Evolutionary conservation across 495 filamentous ascomycete genomes (phyloP).

Genomic region (Massariosphaeria phaeospora): DNA sequence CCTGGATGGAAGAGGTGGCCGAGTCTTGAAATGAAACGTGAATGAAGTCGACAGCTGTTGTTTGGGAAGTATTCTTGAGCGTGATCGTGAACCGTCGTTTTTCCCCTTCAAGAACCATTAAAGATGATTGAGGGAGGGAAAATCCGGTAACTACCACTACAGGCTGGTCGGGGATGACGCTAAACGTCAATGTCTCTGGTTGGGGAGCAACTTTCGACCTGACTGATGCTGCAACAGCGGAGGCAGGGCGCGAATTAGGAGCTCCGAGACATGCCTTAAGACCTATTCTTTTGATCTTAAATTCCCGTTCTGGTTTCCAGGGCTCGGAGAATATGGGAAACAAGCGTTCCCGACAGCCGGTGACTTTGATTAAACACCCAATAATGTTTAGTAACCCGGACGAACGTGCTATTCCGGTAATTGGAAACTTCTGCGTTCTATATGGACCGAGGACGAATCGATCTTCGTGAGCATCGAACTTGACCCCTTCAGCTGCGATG

Average conservation of each 20-base stretch:
- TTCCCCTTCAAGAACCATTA: constrained; percentile 91
- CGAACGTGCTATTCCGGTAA: constrained; percentile 61
- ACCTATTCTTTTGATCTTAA: constrained; percentile 71
- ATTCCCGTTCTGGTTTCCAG: constrained; percentile 66
- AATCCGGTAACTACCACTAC: constrained; percentile 67
- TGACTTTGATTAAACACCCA: constrained; percentile 73
- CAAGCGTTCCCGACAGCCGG: constrained; percentile 69
- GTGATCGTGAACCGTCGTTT: constrained; percentile 70
- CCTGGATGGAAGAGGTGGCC: constrained; percentile 67
- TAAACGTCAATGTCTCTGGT: constrained; percentile 53
- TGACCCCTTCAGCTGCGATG: constrained; percentile 65
- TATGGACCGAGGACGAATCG: constrained; percentile 70
- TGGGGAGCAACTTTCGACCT: constrained; percentile 30
- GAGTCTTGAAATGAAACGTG: constrained; percentile 88
- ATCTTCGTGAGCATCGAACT: constrained; percentile 61
- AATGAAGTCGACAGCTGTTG: constrained; percentile 72
- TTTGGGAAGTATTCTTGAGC: constrained; percentile 66
- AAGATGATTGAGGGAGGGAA: constrained; percentile 74
- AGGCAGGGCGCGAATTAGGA: constrained; percentile 51
- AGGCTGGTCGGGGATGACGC: constrained; percentile 73
- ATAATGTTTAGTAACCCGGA: constrained; percentile 66
- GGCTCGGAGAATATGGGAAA: constrained; percentile 77
- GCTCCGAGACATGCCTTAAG: constrained; percentile 54
- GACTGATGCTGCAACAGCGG: constrained; percentile 45
- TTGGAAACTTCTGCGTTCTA: constrained; percentile 68